Base-by-base conservation (phyloP, 768 basidiomycete genomes). In the Tylopilus intermedius region DNA sequence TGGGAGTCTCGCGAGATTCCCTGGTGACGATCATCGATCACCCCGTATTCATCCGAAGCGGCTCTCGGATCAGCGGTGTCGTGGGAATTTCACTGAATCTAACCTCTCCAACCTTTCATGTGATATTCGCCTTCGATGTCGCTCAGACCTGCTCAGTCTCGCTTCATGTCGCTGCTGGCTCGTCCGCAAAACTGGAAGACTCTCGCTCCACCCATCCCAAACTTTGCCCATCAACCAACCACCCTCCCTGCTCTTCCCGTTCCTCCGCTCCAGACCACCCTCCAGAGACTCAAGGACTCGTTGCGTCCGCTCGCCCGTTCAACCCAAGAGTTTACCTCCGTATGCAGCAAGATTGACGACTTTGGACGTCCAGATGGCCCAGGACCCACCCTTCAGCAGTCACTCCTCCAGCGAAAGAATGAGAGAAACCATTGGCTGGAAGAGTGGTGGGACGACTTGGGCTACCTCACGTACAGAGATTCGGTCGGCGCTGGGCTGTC, bases 391-490 rank as follows among this genome's bases (percentile, higher is more conserved):
- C 76, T 95, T 30, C 93, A 95, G 56, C 64, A 73, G 42, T 70
- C 85, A 27, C 71, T 96, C 51, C 70, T 83, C 56, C 66, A 76
- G 39, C 75, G 81, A 41, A 76, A 80, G 15, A 71, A 71, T 24
- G 76, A 79, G 54, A 79, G 73, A 42, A 74, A 77, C 35, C 88
- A 91, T 61, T 97, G 94, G 94, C 74, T 97, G 24, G 89, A 91
- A 60, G 81, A 89, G 53, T 96, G 94, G 92, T 97, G 94, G 94
- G 93, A 97, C 66, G 85, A 90, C 58, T 68, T 65, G 14, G 90
- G 74, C 1, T 97, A 96, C 63, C 76, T 94, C 61, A 78, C 82
- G 5, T 97, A 94, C 66, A 75, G 94, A 48, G 94, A 94, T 60
- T 85, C 90, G 46, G 90, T 89, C 59, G 48, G 83, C 63, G 22